Percentiles rank a stretch among this genome's conserved stretches.
phyloP scores from a whole-genome alignment of 768 basidiomycete species.

The Agaricus sinodeliciosus region DNA sequence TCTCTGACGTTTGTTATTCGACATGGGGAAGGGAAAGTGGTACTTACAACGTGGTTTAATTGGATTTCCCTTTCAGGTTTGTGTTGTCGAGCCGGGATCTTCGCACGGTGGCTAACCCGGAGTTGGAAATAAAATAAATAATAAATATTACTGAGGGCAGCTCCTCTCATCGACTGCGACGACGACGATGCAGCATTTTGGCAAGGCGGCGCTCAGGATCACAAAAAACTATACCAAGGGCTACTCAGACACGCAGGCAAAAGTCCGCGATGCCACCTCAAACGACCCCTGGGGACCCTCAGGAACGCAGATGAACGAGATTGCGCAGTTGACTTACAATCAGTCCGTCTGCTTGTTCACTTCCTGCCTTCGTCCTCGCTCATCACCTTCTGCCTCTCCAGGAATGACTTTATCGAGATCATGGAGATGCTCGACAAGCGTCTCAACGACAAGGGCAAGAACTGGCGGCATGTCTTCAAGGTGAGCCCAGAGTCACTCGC shows the following conservation, averaged over 20 bases:
- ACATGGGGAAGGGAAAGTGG: background rate
- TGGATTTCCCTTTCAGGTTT: too few relatives aligned
- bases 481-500: slow-evolving; percentile 29
- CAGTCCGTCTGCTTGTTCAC: slow-evolving; percentile 52
- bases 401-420: slow-evolving; percentile 96
- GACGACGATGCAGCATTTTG: slow-evolving; percentile 63
- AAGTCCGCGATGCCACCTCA: slow-evolving; percentile 93
- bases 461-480: slow-evolving; percentile 99
- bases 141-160: background rate
- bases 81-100: too few relatives aligned
- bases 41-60: too few relatives aligned
- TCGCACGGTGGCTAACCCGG: too few relatives aligned
- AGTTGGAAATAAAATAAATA: too few relatives aligned
- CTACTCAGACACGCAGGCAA: slow-evolving; percentile 92
- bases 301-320: slow-evolving; percentile 98
- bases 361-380: background rate
- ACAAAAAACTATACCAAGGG: slow-evolving; percentile 96
- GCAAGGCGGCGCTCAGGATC: slow-evolving; percentile 78
- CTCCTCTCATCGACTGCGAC: slow-evolving; percentile 2
- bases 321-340: slow-evolving; percentile 94
- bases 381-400: slow-evolving; percentile 12
- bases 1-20: background rate
- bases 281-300: slow-evolving; percentile 99
- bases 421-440: slow-evolving; percentile 99
- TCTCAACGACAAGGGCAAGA: slow-evolving; percentile 98